phyloP scores from a whole-genome alignment of 345 rosid genomes.

The Euphorbia tirucalli region DNA sequence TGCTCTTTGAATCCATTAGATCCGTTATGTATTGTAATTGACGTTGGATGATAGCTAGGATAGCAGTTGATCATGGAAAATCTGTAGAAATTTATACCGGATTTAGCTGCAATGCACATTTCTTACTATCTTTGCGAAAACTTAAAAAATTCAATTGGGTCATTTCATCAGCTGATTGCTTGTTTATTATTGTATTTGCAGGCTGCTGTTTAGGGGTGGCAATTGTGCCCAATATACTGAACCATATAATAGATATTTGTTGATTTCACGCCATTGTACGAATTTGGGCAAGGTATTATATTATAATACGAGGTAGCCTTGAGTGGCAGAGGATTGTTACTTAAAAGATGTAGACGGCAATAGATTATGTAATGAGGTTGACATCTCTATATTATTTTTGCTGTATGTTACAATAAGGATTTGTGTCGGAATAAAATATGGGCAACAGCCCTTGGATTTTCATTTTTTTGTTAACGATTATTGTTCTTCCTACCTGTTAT shows the following conservation, averaged over 20 bases:
- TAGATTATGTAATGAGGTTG: slow-evolving; percentile 1
- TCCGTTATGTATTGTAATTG: background rate
- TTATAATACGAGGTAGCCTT: background rate
- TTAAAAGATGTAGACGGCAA: background rate
- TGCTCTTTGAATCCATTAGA: background rate
- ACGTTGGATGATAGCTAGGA: background rate
- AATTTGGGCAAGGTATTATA: background rate
- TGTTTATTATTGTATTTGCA: slow-evolving; percentile 20
- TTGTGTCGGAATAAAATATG: background rate
- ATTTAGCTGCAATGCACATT: background rate
- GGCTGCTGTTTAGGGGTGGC: slow-evolving; percentile 23
- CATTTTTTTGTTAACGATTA: background rate
- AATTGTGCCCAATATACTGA: background rate
- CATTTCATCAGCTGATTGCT: background rate
- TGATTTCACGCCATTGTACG: background rate
- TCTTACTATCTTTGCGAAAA: background rate
- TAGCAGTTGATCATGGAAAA: background rate
- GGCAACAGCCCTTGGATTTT: background rate
- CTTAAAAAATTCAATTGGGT: background rate
- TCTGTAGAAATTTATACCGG: background rate
- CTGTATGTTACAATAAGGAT: background rate
- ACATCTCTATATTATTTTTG: slow-evolving; percentile 16
- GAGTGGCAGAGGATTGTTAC: slow-evolving; percentile 4
- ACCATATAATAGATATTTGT: slow-evolving; percentile 2
- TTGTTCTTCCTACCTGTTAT: background rate